Conservation (phyloP, 352 stramenopile genomes). For the Globisporangium rhizosaccharum region DNA sequence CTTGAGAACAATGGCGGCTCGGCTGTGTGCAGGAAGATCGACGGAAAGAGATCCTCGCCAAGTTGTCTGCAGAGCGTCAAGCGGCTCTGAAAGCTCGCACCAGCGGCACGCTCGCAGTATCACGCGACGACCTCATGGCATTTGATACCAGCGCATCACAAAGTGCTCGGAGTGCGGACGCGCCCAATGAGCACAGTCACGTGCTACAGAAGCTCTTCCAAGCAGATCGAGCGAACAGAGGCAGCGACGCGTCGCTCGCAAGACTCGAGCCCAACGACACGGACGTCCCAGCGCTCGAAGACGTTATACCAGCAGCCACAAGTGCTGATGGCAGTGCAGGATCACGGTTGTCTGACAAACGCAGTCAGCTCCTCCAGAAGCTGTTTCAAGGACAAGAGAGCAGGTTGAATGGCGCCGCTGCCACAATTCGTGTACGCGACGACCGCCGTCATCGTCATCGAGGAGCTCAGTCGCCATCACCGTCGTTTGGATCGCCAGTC, state of each 20-base stretch:
- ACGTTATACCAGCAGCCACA: too few species aligned
- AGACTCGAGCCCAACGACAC: neutral
- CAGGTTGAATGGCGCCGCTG: too few species aligned
- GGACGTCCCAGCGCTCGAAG: neutral
- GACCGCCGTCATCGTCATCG: too few species aligned
- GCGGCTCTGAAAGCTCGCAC: conserved; percentile 20
- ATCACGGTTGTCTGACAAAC: conserved; percentile 16
- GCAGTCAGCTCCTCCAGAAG: conserved; percentile 21
- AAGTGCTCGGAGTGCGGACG: neutral
- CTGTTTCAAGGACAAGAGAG: conserved; percentile 8
- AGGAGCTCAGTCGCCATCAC: too few species aligned
- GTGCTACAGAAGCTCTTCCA: neutral
- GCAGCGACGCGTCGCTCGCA: neutral
- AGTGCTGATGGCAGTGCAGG: too few species aligned
- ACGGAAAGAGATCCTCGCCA: conserved; percentile 56
- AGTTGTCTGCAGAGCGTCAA: conserved; percentile 54
- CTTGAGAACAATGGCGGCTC: too few species aligned
- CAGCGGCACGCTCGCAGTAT: neutral
- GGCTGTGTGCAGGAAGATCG: conserved; percentile 38
- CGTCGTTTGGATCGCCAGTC: neutral
- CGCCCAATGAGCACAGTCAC: neutral
- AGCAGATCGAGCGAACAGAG: neutral
- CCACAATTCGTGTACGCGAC: too few species aligned
- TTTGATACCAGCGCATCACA: neutral
- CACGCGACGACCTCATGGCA: neutral